Conservation (phyloP, 1,284 basidiomycete species). For the Ustilago vetiveriae region DNA sequence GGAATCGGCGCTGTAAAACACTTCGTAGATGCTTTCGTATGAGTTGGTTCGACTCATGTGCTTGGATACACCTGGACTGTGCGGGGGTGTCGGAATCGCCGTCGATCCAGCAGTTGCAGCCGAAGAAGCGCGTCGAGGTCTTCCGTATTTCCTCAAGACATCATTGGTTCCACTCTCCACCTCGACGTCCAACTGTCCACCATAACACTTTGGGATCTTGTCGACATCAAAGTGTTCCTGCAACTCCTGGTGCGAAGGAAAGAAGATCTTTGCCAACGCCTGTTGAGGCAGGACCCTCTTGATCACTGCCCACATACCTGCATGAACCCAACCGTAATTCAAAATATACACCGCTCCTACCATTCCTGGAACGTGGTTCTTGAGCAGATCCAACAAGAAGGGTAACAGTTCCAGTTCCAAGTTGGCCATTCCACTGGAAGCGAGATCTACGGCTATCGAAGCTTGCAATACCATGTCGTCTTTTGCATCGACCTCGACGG, state of each 20-base stretch:
- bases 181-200: slow-evolving; percentile 53
- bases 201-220: slow-evolving; percentile 69
- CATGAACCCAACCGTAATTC: slow-evolving; percentile 84
- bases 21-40: slow-evolving; percentile 63
- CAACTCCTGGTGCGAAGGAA: slow-evolving; percentile 75
- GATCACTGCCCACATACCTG: slow-evolving; percentile 78
- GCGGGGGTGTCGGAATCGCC: slow-evolving; percentile 4
- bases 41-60: slow-evolving; percentile 42
- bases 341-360: slow-evolving; percentile 75
- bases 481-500: slow-evolving; percentile 2
- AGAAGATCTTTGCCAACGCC: slow-evolving; percentile 78
- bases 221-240: slow-evolving; percentile 72
- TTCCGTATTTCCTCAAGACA: slow-evolving; percentile 52
- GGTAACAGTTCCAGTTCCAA: slow-evolving; percentile 64
- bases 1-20: slow-evolving; percentile 51
- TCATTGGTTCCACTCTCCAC: slow-evolving; percentile 56
- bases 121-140: slow-evolving; percentile 24
- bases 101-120: slow-evolving; percentile 1
- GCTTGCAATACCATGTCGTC: slow-evolving; percentile 46
- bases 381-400: slow-evolving; percentile 63
- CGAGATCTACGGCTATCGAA: slow-evolving; percentile 56
- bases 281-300: slow-evolving; percentile 79
- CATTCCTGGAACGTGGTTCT: slow-evolving; percentile 64
- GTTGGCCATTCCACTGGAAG: slow-evolving; percentile 57
- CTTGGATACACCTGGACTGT: slow-evolving; percentile 6